These are phyloP conservation scores for Aspergillus fumigatiaffinis DNA, from an alignment of 2,329 filamentous ascomycete genomes.

Conservation along the genomic window DNA sequence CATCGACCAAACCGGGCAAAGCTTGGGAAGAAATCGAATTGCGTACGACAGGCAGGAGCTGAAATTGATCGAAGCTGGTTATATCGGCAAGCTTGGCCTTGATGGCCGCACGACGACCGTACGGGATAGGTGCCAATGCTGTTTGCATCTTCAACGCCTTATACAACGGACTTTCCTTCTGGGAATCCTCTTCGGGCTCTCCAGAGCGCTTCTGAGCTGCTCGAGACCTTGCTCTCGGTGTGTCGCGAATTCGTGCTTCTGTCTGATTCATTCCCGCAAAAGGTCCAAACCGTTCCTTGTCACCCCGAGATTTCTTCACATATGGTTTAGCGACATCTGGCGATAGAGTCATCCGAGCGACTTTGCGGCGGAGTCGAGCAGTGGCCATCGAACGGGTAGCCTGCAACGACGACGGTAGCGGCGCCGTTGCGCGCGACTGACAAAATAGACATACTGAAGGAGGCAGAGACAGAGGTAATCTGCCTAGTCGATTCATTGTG, in stretches of 20 bases:
- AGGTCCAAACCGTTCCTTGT: constrained; percentile 48
- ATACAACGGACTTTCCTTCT: constrained; percentile 52
- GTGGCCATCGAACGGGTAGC: constrained; percentile 30
- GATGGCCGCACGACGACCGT: constrained; percentile 60
- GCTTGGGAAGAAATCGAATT: constrained; percentile 69
- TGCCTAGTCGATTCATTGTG: constrained; percentile 20
- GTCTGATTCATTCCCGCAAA: constrained; percentile 59
- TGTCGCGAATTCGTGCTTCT: constrained; percentile 42
- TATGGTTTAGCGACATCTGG: constrained; percentile 27
- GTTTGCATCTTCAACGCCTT: constrained; percentile 95
- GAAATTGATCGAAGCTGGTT: constrained; percentile 77
- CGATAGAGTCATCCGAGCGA: constrained; percentile 37
- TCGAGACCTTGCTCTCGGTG: constrained; percentile 32
- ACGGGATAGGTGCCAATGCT: constrained; percentile 70
- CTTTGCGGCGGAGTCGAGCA: constrained; percentile 29
- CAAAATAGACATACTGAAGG: constrained; percentile 32
- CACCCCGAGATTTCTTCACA: constrained; percentile 34
- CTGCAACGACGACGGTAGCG: constrained; percentile 24
- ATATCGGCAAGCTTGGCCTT: constrained; percentile 62
- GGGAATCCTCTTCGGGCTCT: constrained; percentile 29
- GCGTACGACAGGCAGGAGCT: constrained; percentile 67
- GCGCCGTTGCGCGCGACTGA: constrained; percentile 21
- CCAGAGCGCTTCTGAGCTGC: constrained; percentile 44
- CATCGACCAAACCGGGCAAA: constrained; percentile 67
- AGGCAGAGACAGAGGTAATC: constrained; percentile 26